Conservation (phyloP, 345 rosid genomes). For the Moricandia arvensis region DNA sequence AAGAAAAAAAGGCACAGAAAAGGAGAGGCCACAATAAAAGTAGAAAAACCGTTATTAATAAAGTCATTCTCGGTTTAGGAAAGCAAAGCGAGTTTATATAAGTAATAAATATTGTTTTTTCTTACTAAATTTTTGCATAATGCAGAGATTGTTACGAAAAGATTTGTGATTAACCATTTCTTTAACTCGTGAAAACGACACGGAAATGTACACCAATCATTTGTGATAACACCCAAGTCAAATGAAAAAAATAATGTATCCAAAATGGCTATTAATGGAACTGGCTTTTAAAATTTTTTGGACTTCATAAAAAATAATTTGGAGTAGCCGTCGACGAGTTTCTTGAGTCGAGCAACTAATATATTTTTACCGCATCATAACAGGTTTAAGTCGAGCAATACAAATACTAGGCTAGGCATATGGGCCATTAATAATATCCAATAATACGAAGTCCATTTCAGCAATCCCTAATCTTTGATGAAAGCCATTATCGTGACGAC, state of each 20-base stretch:
- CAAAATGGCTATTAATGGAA: background rate
- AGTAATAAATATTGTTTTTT: no score
- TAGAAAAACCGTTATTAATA: background rate
- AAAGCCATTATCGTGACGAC: no score
- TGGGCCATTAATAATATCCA: no score
- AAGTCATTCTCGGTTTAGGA: conserved; percentile 15
- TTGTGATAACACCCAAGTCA: background rate
- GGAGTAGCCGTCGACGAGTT: no score
- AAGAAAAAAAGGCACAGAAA: conserved; percentile 2
- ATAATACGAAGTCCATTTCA: no score
- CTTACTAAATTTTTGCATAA: no score
- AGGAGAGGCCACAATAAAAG: conserved; percentile 25
- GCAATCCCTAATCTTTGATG: no score
- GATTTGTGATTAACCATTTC: conserved; percentile 18
- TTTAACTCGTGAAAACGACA: background rate
- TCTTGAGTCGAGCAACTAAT: no score
- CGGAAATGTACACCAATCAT: conserved; percentile 1
- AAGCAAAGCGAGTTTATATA: no score
- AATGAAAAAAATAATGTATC: background rate
- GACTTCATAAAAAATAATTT: background rate
- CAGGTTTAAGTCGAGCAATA: no score
- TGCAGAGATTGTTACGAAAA: conserved; percentile 22
- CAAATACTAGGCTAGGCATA: no score
- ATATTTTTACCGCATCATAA: no score
- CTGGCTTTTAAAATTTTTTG: background rate